phyloP scores from a whole-genome alignment of 2,329 filamentous ascomycete genomes.

The Alternaria longipes region DNA sequence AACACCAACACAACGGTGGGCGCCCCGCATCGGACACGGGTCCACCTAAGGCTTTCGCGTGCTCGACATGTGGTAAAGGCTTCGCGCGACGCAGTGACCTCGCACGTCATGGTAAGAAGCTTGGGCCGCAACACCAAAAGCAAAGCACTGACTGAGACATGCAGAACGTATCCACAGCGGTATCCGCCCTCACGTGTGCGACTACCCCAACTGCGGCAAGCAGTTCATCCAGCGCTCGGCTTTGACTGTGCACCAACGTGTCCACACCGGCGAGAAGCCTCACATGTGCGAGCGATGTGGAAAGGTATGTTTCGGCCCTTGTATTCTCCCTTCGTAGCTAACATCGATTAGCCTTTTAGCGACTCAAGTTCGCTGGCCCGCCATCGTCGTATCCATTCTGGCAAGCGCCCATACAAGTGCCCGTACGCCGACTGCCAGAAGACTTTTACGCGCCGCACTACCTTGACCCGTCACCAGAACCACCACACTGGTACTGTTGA shows the following conservation, averaged over 20 bases:
- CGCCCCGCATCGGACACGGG: conserved; percentile 58
- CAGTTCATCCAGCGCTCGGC: conserved; percentile 97
- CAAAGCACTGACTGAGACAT: conserved; percentile 41
- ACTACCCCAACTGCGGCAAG: conserved; percentile 88
- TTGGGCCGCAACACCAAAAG: conserved; percentile 42
- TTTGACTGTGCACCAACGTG: conserved; percentile 91
- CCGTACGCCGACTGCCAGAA: conserved; percentile 98
- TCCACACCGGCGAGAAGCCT: conserved; percentile 97
- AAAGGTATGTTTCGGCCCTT: conserved; percentile 70
- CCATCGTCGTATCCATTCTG: conserved; percentile 93
- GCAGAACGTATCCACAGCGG: conserved; percentile 95
- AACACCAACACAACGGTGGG: conserved; percentile 53
- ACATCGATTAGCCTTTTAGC: conserved; percentile 78
- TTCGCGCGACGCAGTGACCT: conserved; percentile 95
- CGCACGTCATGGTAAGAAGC: conserved; percentile 84
- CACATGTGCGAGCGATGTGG: conserved; percentile 97
- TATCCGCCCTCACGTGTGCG: conserved; percentile 89
- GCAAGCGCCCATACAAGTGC: conserved; percentile 96
- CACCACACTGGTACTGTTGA: conserved; percentile 95
- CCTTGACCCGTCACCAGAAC: conserved; percentile 93
- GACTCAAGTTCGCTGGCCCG: conserved; percentile 94
- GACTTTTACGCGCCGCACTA: conserved; percentile 95
- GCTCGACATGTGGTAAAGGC: conserved; percentile 86
- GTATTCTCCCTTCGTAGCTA: conserved; percentile 24
- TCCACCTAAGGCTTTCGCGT: conserved; percentile 81